phyloP scores from a whole-genome alignment of 441 rosid species.

The Gossypium aridum region DNA sequence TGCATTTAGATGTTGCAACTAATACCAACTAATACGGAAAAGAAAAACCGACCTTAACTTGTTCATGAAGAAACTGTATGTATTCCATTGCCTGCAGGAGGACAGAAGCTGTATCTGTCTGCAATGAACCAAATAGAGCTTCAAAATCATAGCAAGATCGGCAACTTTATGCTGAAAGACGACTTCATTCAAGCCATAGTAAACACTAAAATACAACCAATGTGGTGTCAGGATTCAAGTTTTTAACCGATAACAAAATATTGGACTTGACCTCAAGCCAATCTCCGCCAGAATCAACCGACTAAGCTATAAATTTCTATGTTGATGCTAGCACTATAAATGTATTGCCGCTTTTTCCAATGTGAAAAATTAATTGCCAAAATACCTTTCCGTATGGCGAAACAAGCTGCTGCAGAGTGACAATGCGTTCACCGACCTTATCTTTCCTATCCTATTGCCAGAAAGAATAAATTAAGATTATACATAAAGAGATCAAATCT shows the following conservation, averaged over 20 bases:
- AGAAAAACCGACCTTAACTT: conserved; percentile 68
- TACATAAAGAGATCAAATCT: background rate
- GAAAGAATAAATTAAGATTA: conserved; percentile 14
- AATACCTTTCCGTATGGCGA: conserved; percentile 95
- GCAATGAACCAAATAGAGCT: conserved; percentile 17
- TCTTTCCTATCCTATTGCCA: conserved; percentile 72
- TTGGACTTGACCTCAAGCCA: background rate
- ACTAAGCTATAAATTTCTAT: background rate
- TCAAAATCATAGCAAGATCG: background rate
- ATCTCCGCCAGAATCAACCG: background rate
- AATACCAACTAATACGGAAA: background rate
- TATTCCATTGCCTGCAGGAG: conserved; percentile 79
- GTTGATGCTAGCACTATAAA: background rate
- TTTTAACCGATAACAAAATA: background rate
- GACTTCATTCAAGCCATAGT: background rate
- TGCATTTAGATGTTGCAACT: background rate
- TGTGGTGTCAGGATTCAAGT: background rate
- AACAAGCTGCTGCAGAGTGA: conserved; percentile 87
- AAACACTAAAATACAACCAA: background rate
- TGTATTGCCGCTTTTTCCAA: background rate
- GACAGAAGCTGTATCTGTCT: conserved; percentile 98
- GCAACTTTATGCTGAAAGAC: background rate
- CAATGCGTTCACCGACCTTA: conserved; percentile 76
- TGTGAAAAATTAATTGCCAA: conserved; percentile 7
- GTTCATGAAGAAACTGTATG: conserved; percentile 89